Conservation (phyloP, 768 basidiomycete species). For the Lactarius quietus region DNA sequence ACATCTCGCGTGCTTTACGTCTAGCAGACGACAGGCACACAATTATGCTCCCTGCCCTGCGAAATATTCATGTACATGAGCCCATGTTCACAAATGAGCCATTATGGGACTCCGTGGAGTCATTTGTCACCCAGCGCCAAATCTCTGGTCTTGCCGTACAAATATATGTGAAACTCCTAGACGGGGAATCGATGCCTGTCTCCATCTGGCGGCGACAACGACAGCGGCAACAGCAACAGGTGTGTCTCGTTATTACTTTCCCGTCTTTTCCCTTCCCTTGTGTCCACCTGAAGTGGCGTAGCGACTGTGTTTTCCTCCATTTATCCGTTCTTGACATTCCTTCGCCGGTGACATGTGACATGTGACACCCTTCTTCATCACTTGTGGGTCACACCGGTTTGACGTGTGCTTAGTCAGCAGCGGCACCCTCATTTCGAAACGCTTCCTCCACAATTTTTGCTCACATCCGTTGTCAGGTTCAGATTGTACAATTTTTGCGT, state of each 20-base stretch:
- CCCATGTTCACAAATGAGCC: no score
- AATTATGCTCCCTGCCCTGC: no score
- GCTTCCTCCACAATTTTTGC: not conserved
- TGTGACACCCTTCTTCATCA: constrained; percentile 13
- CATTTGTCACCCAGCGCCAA: no score
- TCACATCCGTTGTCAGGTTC: not conserved
- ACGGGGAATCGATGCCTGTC: constrained; percentile 18
- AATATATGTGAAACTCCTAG: no score
- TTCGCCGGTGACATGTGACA: no score
- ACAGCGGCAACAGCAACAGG: constrained; percentile 11
- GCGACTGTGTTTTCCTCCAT: not conserved
- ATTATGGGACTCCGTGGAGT: no score
- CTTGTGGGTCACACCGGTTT: constrained; percentile 16
- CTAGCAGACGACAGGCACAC: not conserved
- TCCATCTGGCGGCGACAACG: no score
- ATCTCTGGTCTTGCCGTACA: no score
- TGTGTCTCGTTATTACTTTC: constrained; percentile 7
- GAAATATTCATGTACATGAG: no score
- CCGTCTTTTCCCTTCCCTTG: not conserved
- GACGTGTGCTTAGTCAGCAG: constrained; percentile 19
- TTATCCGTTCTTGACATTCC: not conserved
- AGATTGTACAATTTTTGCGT: not conserved
- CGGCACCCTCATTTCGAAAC: not conserved
- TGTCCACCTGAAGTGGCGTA: constrained; percentile 2
- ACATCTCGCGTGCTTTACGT: not conserved